phyloP scores from a whole-genome alignment of 2,329 filamentous ascomycete genomes.

The Fusarium secorum region DNA sequence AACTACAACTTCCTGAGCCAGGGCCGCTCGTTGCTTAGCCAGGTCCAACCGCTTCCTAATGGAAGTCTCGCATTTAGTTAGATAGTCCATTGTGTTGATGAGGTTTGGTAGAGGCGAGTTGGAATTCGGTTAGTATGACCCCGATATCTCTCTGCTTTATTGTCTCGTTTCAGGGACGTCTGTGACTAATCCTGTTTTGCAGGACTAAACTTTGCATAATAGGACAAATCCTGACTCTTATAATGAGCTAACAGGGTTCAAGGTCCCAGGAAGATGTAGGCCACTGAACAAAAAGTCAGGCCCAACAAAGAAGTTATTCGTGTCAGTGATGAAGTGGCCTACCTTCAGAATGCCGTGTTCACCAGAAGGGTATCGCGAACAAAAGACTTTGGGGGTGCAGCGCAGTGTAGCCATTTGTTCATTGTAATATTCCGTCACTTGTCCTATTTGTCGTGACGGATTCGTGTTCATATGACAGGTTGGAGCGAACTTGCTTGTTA shows the following conservation, averaged over 20 bases:
- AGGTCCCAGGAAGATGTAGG: fast-evolving
- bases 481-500: fast-evolving
- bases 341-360: neutral
- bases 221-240: neutral
- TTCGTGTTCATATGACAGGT: neutral
- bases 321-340: fast-evolving
- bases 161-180: neutral
- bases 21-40: fast-evolving
- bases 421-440: too few relatives aligned
- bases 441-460: fast-evolving
- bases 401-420: neutral
- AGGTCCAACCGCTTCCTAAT: too few relatives aligned
- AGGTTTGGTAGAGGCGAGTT: neutral
- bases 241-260: fast-evolving
- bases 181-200: neutral
- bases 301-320: neutral
- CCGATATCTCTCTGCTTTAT: neutral
- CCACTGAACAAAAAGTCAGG: fast-evolving
- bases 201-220: neutral
- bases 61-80: fast-evolving
- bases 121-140: neutral
- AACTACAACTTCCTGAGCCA: neutral
- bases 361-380: fast-evolving
- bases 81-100: neutral
- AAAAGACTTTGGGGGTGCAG: too few relatives aligned